These are phyloP conservation scores for Ustulina deusta DNA, from an alignment of 2,329 filamentous ascomycete species.

Conservation along the genomic window DNA sequence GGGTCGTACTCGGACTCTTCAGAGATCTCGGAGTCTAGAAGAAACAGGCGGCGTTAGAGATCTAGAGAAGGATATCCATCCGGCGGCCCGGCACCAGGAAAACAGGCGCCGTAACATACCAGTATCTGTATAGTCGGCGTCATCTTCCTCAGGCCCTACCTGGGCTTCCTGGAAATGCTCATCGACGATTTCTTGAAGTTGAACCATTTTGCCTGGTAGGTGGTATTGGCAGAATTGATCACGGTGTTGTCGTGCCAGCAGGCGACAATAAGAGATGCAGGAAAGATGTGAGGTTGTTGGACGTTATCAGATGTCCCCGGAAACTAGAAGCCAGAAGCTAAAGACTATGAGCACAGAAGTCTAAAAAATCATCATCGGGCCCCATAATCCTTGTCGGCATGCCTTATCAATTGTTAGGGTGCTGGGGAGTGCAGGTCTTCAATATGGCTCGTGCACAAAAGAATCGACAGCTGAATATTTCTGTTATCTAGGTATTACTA, in stretches of 20 bases:
- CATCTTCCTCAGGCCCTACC: constrained; percentile 80
- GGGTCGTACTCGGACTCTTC: constrained; percentile 79
- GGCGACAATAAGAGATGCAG: neutral
- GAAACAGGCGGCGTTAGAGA: constrained; percentile 21
- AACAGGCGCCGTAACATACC: constrained; percentile 67
- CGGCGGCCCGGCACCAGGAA: constrained; percentile 1
- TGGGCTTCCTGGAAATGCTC: constrained; percentile 87
- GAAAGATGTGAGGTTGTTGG: neutral
- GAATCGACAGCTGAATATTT: neutral
- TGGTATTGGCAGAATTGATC: neutral
- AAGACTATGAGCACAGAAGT: neutral
- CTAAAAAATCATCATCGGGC: constrained; percentile 39
- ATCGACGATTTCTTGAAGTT: constrained; percentile 95
- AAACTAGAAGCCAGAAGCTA: neutral
- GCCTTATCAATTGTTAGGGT: constrained; percentile 13
- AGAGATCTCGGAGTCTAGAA: constrained; percentile 83
- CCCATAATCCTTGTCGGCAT: constrained; percentile 10
- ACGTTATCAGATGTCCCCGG: neutral
- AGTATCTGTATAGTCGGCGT: constrained; percentile 88
- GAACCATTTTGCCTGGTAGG: constrained; percentile 71
- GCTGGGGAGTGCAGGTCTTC: too few species aligned
- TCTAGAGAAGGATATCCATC: neutral
- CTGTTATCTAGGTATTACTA: neutral
- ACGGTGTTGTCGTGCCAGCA: neutral
- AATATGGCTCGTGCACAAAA: constrained; percentile 3